Conservation (phyloP, 176 grass and related monocot species). For the Dactylis glomerata region DNA sequence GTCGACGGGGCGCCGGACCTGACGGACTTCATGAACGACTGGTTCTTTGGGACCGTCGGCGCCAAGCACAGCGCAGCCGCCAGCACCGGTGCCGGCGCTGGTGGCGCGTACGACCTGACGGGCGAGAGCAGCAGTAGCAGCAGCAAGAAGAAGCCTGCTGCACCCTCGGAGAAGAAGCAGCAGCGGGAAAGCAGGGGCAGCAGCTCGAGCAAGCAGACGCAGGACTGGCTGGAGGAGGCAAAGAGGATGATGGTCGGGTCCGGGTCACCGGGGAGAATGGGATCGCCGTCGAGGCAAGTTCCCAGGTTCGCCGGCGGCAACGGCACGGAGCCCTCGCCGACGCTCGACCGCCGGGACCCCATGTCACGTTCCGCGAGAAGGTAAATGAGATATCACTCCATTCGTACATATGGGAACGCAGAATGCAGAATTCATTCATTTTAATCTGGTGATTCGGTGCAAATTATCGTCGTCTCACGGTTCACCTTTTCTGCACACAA, state of each 20-base stretch:
- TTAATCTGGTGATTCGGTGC: not conserved
- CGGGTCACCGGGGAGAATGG: slow-evolving; percentile 42
- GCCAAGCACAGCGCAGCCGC: slow-evolving; percentile 8
- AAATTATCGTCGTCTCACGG: not conserved
- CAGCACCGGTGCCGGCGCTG: not conserved
- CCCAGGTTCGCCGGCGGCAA: slow-evolving; percentile 45
- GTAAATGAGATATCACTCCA: slow-evolving; percentile 1
- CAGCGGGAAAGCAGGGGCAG: slow-evolving; percentile 6
- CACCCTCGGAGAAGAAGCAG: slow-evolving; percentile 16
- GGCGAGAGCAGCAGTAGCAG: slow-evolving; percentile 23
- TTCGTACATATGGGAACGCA: not conserved
- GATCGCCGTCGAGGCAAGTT: slow-evolving; percentile 43
- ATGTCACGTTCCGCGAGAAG: slow-evolving; percentile 65
- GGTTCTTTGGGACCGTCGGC: slow-evolving; percentile 65
- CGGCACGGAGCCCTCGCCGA: slow-evolving; percentile 30
- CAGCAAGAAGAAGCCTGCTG: slow-evolving; percentile 15
- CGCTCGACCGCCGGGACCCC: slow-evolving; percentile 61
- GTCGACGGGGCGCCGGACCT: slow-evolving; percentile 48
- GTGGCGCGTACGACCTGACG: slow-evolving; percentile 33
- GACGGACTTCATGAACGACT: slow-evolving; percentile 78
- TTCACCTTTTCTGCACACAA: not conserved
- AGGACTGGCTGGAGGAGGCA: slow-evolving; percentile 69
- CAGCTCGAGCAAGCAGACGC: slow-evolving; percentile 46
- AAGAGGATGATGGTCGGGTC: slow-evolving; percentile 53
- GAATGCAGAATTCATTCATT: too few species aligned